These are phyloP conservation scores for Aspergillus calidoustus DNA, from an alignment of 2,329 filamentous ascomycete species.

Conservation along the genomic window DNA sequence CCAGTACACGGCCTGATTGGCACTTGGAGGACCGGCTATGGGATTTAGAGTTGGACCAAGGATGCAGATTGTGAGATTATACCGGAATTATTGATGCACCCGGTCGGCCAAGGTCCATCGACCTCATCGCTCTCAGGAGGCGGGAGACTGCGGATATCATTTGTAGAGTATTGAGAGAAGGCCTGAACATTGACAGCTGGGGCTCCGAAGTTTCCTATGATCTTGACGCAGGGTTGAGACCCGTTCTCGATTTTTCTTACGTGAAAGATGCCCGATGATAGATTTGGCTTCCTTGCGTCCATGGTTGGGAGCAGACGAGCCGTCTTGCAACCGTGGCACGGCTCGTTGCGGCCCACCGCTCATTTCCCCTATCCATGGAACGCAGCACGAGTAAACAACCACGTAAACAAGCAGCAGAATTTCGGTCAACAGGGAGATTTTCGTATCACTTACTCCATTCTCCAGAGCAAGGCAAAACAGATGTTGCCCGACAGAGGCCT, in stretches of 20 bases:
- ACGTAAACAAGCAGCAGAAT: not conserved
- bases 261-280: not conserved
- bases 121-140: not conserved
- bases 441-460: not conserved
- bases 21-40: not conserved
- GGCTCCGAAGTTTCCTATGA: too few species aligned
- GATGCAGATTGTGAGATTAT: not conserved
- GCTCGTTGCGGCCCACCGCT: not conserved
- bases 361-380: not conserved
- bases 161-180: not conserved
- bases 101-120: not conserved
- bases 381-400: not conserved
- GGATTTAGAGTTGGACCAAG: conserved; percentile 12
- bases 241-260: not conserved
- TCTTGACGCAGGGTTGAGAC: not conserved
- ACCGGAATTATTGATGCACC: not conserved
- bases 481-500: not conserved
- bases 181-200: not conserved
- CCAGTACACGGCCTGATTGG: not conserved
- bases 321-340: conserved; percentile 1
- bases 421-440: not conserved
- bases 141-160: not conserved
- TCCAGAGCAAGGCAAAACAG: not conserved
- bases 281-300: not conserved
- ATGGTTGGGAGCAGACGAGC: conserved; percentile 2